phyloP scores from a whole-genome alignment of 805 yeast species.

The Metschnikowia orientalis region DNA sequence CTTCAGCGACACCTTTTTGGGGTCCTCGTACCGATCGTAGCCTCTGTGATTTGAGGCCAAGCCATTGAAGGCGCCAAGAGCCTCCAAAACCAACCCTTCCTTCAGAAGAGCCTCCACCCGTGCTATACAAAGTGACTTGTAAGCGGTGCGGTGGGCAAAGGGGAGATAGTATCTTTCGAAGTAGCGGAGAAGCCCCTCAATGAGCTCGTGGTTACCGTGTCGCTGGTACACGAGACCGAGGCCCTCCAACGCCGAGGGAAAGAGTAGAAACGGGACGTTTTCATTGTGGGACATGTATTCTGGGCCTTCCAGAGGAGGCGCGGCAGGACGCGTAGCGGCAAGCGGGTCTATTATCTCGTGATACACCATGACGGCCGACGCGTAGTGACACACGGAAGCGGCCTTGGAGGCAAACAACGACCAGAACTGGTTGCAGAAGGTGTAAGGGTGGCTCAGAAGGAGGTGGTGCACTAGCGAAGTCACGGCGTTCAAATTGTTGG shows the following conservation, averaged over 20 bases:
- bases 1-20: conserved; percentile 8
- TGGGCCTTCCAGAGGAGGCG: conserved; percentile 2
- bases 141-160: conserved; percentile 25
- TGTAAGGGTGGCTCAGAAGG: conserved; percentile 13
- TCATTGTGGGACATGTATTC: conserved; percentile 16
- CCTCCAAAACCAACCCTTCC: conserved; percentile 18
- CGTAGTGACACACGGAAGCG: conserved; percentile 21
- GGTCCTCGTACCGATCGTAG: conserved; percentile 11
- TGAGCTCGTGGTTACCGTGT: conserved; percentile 22
- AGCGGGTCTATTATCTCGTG: conserved; percentile 33
- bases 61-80: conserved; percentile 23
- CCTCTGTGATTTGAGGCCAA: conserved; percentile 19
- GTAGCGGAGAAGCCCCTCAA: conserved; percentile 30
- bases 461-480: conserved; percentile 27
- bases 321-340: conserved; percentile 1
- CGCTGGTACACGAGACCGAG: conserved; percentile 28
- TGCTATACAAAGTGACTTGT: conserved; percentile 24
- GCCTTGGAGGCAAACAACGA: conserved; percentile 24
- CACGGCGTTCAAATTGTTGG: conserved; percentile 22
- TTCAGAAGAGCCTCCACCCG: conserved; percentile 30
- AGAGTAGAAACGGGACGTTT: conserved; percentile 30
- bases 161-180: conserved; percentile 38
- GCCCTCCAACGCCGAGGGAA: conserved; percentile 23
- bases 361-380: conserved; percentile 32
- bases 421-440: conserved; percentile 34